These are phyloP conservation scores for Aspergillus affinis DNA, from an alignment of 495 filamentous ascomycete species.

Conservation along the genomic window DNA sequence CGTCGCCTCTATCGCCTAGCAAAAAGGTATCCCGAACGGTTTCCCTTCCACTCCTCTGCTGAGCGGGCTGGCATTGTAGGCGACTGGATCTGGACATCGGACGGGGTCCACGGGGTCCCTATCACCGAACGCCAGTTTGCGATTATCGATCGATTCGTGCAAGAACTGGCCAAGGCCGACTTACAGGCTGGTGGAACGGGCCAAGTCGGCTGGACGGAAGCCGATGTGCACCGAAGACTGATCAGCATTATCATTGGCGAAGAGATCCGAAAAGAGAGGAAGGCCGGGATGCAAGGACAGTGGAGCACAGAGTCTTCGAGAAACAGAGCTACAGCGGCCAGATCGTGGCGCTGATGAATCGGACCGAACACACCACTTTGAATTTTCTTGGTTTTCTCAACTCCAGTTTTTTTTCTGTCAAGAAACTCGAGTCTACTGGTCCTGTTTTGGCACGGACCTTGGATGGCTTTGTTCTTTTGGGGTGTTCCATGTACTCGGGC, in stretches of 20 bases:
- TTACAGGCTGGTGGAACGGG: conserved; percentile 41
- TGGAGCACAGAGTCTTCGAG: neutral
- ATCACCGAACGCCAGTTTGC: conserved; percentile 48
- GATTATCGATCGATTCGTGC: conserved; percentile 46
- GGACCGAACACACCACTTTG: conserved; percentile 1
- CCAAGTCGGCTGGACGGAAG: conserved; percentile 46
- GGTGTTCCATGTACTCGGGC: too few relatives aligned
- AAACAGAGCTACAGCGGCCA: conserved; percentile 27
- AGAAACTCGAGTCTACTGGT: too few relatives aligned
- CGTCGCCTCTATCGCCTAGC: conserved; percentile 43
- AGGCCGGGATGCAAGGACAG: conserved; percentile 21
- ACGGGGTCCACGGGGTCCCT: conserved; percentile 43
- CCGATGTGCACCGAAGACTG: conserved; percentile 45
- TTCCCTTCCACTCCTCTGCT: conserved; percentile 38
- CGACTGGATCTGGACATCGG: conserved; percentile 49
- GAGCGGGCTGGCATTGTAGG: conserved; percentile 43
- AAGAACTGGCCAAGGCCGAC: conserved; percentile 39
- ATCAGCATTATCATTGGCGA: conserved; percentile 51
- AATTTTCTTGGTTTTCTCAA: neutral
- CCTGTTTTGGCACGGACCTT: conserved; percentile 1
- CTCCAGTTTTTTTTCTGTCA: neutral
- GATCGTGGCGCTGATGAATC: conserved; percentile 31
- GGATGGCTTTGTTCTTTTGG: conserved; percentile 9
- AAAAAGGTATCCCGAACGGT: conserved; percentile 38
- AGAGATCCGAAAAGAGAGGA: conserved; percentile 42